Evolutionary conservation across 768 basidiomycete species (phyloP), one percentile per base, ranked within the genome.

Genomic region (Asterophora lycoperdoides): DNA sequence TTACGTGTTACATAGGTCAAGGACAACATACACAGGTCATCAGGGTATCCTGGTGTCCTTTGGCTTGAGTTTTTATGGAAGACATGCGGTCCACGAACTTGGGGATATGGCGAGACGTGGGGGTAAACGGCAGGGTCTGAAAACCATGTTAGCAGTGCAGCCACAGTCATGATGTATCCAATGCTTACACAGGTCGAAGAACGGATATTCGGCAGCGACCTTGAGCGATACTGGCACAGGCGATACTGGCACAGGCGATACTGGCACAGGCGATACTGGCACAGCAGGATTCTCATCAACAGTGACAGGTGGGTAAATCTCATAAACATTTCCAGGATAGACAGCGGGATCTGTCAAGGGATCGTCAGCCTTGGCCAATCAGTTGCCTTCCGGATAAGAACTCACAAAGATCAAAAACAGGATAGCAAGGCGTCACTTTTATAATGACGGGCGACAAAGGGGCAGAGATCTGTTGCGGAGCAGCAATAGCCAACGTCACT

Each of bases 281-380:
- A 41, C 19, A 28, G 18, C 8, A 3, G 41, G 10, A 19, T 10
- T 17, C 18, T 33, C 33, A n/a, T 52, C 29, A 14, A 19, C 44
- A 20, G 17, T n/a, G 38, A 40, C 40, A 19, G 41, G 8, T n/a
- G 68, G 65, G 53, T 76, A 75, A 41, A 73, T 67, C 19, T 48
- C 51, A 37, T 63, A 44, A 13, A 75, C 54, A 55, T 68, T 69
- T 51, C 55, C 59, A 7, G 76, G 74, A 59, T 78, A 77, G 20
- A 56, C 36, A 32, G 53, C 39, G 32, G 53, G 54, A 48, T 59
- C 60, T 56, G 44, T 23, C 23, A 3, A 39, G 29, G 4, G 19
- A 5, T 18, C 26, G 39, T 15, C 18, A 30, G 19, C n/a, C 26
- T 15, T 14, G 11, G 37, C 13, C 18, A 41, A 6, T 17, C 7